Evolutionary conservation across 352 stramenopile species (phyloP).

Genomic region (Phytophthora podocarpi): DNA sequence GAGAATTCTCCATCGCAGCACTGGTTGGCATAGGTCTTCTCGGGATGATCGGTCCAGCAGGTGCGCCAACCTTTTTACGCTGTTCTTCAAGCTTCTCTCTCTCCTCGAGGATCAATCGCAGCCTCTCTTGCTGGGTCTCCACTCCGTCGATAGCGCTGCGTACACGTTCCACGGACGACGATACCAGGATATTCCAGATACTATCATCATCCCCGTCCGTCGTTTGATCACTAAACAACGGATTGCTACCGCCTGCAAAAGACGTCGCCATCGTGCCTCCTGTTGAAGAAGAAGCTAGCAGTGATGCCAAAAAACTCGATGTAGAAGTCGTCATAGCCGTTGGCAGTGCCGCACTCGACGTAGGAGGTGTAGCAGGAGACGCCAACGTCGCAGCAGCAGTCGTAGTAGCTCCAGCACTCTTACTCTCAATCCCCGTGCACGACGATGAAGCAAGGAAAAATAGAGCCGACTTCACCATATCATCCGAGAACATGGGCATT

Average conservation of each 20-base stretch:
- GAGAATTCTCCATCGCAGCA: conserved; percentile 1
- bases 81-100: conserved; percentile 67
- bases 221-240: conserved; percentile 58
- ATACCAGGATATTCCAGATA: conserved; percentile 74
- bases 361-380: not conserved
- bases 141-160: conserved; percentile 55
- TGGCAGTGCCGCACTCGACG: not conserved
- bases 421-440: conserved; percentile 44
- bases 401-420: not conserved
- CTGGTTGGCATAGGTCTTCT: not conserved
- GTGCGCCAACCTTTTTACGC: conserved; percentile 45
- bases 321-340: conserved; percentile 34
- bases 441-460: conserved; percentile 70
- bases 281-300: conserved; percentile 61
- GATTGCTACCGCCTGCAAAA: conserved; percentile 36
- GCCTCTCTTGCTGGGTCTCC: conserved; percentile 48
- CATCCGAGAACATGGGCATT: conserved; percentile 54
- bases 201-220: conserved; percentile 59
- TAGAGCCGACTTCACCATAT: conserved; percentile 62
- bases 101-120: conserved; percentile 68
- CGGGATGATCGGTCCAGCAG: conserved; percentile 12
- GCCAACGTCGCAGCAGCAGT: not conserved
- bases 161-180: conserved; percentile 72
- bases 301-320: conserved; percentile 48
- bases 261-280: conserved; percentile 16